phyloP scores from a whole-genome alignment of 345 rosid genomes.

The Boechera retrofracta region DNA sequence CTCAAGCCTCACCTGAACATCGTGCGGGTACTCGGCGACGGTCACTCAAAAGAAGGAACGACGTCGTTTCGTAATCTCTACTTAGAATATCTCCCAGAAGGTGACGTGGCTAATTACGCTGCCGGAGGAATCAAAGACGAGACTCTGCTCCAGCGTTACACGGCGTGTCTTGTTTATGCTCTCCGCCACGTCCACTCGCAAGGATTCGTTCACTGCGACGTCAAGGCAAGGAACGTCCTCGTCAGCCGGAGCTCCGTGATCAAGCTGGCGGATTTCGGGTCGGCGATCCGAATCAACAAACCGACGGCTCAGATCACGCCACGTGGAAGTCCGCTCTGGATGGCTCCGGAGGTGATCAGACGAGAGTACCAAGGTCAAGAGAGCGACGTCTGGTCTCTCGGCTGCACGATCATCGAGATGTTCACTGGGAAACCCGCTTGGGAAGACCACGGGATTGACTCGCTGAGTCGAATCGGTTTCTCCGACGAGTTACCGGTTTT shows the following conservation, averaged over 20 bases:
- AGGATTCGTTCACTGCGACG: slow-evolving; percentile 81
- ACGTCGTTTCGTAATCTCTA: slow-evolving; percentile 58
- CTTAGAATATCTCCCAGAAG: slow-evolving; percentile 64
- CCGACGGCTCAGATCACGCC: slow-evolving; percentile 40
- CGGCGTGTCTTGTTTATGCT: slow-evolving; percentile 66
- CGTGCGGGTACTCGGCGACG: slow-evolving; percentile 62
- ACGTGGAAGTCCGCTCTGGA: slow-evolving; percentile 93
- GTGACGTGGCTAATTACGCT: slow-evolving; percentile 56
- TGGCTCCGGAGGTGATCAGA: slow-evolving; percentile 91
- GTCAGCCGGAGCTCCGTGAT: slow-evolving; percentile 51
- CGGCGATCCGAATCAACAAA: slow-evolving; percentile 47
- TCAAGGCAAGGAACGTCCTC: slow-evolving; percentile 70
- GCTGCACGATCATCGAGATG: slow-evolving; percentile 79
- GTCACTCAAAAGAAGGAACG: slow-evolving; percentile 47
- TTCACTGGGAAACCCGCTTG: slow-evolving; percentile 72
- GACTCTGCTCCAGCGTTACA: slow-evolving; percentile 49
- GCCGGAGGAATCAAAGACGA: slow-evolving; percentile 53
- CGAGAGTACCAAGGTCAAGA: slow-evolving; percentile 72
- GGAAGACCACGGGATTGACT: slow-evolving; percentile 60
- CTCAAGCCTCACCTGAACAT: slow-evolving; percentile 56
- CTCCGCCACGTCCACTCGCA: slow-evolving; percentile 56
- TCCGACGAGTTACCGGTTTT: slow-evolving; percentile 56
- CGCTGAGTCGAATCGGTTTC: slow-evolving; percentile 60
- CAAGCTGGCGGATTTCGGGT: slow-evolving; percentile 88
- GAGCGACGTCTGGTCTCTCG: slow-evolving; percentile 84